phyloP scores from a whole-genome alignment of 1,284 basidiomycete species.

The Hortiboletus rubellus region DNA sequence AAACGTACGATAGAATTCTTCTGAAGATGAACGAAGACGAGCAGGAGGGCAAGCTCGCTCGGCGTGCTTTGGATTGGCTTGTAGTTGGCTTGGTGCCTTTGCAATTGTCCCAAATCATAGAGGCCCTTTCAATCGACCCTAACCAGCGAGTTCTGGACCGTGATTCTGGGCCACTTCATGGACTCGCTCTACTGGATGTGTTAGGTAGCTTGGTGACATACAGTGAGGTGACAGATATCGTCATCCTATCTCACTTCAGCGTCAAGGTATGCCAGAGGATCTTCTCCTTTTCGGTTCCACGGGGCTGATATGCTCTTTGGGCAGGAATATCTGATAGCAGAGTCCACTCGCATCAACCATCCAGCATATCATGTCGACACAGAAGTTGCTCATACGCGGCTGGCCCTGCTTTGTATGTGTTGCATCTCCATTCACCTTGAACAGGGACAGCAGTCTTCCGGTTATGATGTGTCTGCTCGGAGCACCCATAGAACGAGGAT shows the following conservation, averaged over 20 bases:
- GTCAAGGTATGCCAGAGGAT: background rate
- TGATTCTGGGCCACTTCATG: conserved; percentile 2
- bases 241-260: conserved; percentile 12
- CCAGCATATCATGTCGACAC: background rate
- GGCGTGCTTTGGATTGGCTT: conserved; percentile 9
- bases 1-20: conserved; percentile 14
- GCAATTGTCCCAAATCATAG: conserved; percentile 8
- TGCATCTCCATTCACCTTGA: too few species aligned
- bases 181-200: conserved; percentile 6
- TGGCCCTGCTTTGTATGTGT: background rate
- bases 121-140: conserved; percentile 7
- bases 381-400: background rate
- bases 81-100: conserved; percentile 5
- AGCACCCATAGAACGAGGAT: background rate
- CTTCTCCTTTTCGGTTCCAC: background rate
- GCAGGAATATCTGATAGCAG: conserved; percentile 1
- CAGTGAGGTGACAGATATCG: background rate
- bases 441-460: too few species aligned
- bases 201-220: conserved; percentile 9
- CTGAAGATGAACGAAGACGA: background rate
- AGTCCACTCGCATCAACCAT: background rate
- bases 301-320: too few species aligned
- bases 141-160: background rate
- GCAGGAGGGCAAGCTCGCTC: background rate
- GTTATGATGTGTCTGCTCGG: background rate